A percentile compares a stretch with the other conserved stretches of the same genome.
Evolutionary conservation across 2,329 filamentous ascomycete genomes (phyloP).

Genomic region (Alternaria triticina): DNA sequence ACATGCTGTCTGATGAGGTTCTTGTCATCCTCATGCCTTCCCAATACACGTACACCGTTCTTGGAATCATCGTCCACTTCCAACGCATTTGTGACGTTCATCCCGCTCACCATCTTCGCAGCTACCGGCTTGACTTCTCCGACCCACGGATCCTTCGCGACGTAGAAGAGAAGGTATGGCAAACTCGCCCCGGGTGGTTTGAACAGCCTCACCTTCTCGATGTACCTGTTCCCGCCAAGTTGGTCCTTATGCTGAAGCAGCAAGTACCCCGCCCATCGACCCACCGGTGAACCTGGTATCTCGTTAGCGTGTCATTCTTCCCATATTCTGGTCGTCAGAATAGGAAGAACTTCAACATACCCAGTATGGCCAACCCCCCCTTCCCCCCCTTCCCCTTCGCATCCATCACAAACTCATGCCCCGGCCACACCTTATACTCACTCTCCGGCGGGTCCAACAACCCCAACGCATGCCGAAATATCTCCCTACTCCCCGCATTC

Average conservation of each 20-base stretch:
- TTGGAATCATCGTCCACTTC: neutral
- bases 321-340: too few relatives aligned
- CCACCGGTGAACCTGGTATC: conserved; percentile 11
- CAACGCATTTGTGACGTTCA: neutral
- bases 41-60: too few relatives aligned
- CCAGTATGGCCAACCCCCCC: conserved; percentile 9
- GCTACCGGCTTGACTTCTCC: neutral
- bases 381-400: neutral
- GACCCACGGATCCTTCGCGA: neutral
- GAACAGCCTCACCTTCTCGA: conserved; percentile 17
- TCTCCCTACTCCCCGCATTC: conserved; percentile 5
- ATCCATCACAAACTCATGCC: conserved; percentile 10
- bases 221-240: conserved; percentile 13
- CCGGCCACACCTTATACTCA: conserved; percentile 13
- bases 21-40: neutral
- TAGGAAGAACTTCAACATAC: neutral
- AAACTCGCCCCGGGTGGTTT: neutral
- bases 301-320: neutral
- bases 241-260: conserved; percentile 16
- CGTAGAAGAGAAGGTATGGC: conserved; percentile 16
- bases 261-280: conserved; percentile 16
- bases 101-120: neutral
- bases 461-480: conserved; percentile 1
- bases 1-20: neutral
- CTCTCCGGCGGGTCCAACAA: conserved; percentile 8